These are phyloP conservation scores for Orbilia blumenaviensis DNA, from an alignment of 2,329 filamentous ascomycete genomes.

Conservation along the genomic window DNA sequence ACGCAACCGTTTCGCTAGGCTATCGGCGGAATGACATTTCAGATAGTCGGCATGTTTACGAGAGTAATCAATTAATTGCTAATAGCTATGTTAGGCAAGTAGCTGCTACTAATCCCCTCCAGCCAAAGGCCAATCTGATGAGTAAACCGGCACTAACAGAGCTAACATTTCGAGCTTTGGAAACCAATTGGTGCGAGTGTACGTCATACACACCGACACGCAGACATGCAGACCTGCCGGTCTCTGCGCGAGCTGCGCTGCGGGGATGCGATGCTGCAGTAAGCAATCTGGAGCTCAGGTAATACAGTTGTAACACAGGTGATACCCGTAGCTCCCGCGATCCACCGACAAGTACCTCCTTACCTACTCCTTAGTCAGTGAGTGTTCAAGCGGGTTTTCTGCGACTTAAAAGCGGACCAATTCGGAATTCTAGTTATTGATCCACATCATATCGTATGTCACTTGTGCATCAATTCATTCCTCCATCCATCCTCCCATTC, in stretches of 20 bases:
- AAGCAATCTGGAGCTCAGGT: slow-evolving; percentile 46
- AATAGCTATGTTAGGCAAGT: too few species aligned
- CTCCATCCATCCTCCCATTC: too few species aligned
- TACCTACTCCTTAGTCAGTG: not conserved
- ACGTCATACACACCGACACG: too few species aligned
- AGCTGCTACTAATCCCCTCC: slow-evolving; percentile 28
- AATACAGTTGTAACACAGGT: slow-evolving; percentile 26
- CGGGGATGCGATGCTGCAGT: slow-evolving; percentile 28
- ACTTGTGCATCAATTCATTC: too few species aligned
- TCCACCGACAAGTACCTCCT: not conserved
- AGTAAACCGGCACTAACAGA: slow-evolving; percentile 39
- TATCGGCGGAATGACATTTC: slow-evolving; percentile 48
- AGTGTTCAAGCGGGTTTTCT: not conserved
- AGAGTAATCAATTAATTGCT: slow-evolving; percentile 53
- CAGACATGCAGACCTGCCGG: too few species aligned
- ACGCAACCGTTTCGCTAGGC: slow-evolving; percentile 28
- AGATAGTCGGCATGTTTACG: slow-evolving; percentile 50
- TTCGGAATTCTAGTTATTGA: too few species aligned
- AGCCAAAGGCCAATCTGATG: slow-evolving; percentile 19
- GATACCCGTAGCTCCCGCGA: not conserved
- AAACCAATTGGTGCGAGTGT: not conserved
- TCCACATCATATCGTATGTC: too few species aligned
- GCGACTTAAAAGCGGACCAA: too few species aligned
- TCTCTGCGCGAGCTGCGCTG: not conserved
- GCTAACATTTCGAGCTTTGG: not conserved